phyloP scores from a whole-genome alignment of 352 stramenopile species.

The Pythium brassicae region DNA sequence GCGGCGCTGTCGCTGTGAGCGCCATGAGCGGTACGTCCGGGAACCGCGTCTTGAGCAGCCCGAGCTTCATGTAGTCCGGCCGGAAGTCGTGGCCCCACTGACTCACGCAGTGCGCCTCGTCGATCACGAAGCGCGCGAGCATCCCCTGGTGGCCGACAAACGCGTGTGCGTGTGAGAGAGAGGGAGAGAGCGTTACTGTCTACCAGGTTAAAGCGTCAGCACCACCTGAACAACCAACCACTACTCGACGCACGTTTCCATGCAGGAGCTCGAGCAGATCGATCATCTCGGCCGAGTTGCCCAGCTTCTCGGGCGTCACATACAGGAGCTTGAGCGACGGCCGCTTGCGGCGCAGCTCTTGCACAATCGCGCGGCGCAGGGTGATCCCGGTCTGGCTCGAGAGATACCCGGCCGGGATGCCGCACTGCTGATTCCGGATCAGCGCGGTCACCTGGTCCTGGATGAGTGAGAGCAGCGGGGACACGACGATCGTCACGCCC shows the following conservation, averaged over 20 bases:
- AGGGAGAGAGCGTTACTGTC: no score
- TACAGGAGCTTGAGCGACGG: slow-evolving; percentile 89
- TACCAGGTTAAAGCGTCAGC: background rate
- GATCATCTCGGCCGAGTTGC: slow-evolving; percentile 71
- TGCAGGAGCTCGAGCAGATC: slow-evolving; percentile 50
- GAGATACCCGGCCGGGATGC: slow-evolving; percentile 69
- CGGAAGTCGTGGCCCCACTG: slow-evolving; percentile 90
- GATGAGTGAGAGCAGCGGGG: slow-evolving; percentile 92
- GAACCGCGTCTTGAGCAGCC: slow-evolving; percentile 88
- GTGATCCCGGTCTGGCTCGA: slow-evolving; percentile 69
- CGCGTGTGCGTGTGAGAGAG: background rate
- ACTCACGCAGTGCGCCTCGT: slow-evolving; percentile 89
- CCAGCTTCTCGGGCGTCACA: slow-evolving; percentile 95
- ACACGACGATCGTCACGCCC: slow-evolving; percentile 92
- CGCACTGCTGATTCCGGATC: slow-evolving; percentile 54
- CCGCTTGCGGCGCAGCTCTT: slow-evolving; percentile 76
- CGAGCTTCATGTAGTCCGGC: slow-evolving; percentile 92
- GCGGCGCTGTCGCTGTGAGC: slow-evolving; percentile 87
- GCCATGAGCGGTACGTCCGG: slow-evolving; percentile 91
- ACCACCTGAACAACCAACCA: background rate
- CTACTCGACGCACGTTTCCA: slow-evolving; percentile 23
- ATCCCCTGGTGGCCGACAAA: slow-evolving; percentile 32
- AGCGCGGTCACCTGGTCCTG: slow-evolving; percentile 89
- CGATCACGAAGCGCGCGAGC: slow-evolving; percentile 93
- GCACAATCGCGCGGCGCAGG: slow-evolving; percentile 55